Percentiles rank a stretch among this genome's conserved stretches.
Conservation (phyloP, 1,139 yeast species). For the Pichia sp. region DNA sequence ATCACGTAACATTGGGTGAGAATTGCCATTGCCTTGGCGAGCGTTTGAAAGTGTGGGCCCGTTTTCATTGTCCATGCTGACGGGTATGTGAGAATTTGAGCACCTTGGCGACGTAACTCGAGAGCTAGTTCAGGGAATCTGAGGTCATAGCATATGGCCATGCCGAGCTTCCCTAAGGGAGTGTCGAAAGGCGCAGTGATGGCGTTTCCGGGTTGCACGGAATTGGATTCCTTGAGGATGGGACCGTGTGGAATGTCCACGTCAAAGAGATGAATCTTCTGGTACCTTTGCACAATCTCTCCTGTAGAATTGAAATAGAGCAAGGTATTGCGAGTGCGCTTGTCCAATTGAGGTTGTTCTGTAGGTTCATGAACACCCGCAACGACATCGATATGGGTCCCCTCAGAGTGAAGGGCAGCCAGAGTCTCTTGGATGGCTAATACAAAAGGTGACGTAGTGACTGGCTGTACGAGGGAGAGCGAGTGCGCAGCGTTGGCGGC, state of each 20-base stretch:
- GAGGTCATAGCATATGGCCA: constrained; percentile 72
- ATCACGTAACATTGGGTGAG: constrained; percentile 84
- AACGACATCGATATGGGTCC: constrained; percentile 37
- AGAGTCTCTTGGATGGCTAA: constrained; percentile 44
- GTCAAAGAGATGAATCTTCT: constrained; percentile 84
- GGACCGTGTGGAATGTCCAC: constrained; percentile 76
- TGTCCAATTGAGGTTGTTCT: constrained; percentile 23
- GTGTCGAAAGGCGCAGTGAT: constrained; percentile 52
- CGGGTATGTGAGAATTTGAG: constrained; percentile 73
- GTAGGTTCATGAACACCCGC: constrained; percentile 84
- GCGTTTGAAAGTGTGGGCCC: constrained; percentile 85
- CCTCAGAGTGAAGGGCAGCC: constrained; percentile 34
- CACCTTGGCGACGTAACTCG: constrained; percentile 60
- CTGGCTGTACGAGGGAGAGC: constrained; percentile 44
- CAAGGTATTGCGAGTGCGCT: constrained; percentile 54
- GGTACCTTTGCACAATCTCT: constrained; percentile 58
- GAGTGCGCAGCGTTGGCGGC: constrained; percentile 67
- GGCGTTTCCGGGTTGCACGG: constrained; percentile 71
- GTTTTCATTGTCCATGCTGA: constrained; percentile 91
- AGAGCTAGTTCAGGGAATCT: constrained; percentile 81
- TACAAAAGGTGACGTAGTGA: constrained; percentile 44
- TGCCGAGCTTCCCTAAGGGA: constrained; percentile 59
- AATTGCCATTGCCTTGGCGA: constrained; percentile 79
- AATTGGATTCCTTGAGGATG: constrained; percentile 62
- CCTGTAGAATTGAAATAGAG: constrained; percentile 67